phyloP scores from a whole-genome alignment of 495 filamentous ascomycete genomes.

The Platismatia glauca region DNA sequence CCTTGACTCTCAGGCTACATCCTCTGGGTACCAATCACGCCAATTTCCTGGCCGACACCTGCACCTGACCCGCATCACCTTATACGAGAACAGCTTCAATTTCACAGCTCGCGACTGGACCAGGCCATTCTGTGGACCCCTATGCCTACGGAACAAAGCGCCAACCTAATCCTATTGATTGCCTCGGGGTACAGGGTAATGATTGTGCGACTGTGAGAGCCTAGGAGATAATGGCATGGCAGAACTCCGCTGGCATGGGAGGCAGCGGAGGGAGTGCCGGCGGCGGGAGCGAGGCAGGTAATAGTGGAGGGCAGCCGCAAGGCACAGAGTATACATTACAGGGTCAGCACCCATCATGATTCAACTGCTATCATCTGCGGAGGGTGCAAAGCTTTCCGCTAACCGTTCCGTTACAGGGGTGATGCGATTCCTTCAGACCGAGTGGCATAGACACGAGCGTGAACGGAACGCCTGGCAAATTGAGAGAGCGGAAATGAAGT shows the following conservation, averaged over 20 bases:
- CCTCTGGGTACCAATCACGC: not conserved
- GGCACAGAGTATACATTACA: constrained; percentile 98
- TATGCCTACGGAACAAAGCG: not conserved
- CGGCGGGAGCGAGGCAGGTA: constrained; percentile 42
- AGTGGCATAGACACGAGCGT: constrained; percentile 98
- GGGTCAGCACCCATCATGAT: constrained; percentile 46
- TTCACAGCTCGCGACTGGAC: not conserved
- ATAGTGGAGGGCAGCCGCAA: constrained; percentile 54
- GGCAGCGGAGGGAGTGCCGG: constrained; percentile 51
- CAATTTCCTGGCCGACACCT: not conserved
- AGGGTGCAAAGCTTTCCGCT: not conserved
- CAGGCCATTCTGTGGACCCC: not conserved
- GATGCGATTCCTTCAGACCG: constrained; percentile 98
- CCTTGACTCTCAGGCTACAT: not conserved
- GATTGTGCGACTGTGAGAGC: constrained; percentile 11
- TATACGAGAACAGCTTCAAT: not conserved
- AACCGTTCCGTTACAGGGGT: constrained; percentile 54
- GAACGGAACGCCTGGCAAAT: constrained; percentile 99
- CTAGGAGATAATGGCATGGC: constrained; percentile 47
- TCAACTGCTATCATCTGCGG: not conserved
- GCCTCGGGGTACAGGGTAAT: not conserved
- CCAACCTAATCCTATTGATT: not conserved
- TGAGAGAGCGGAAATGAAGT: constrained; percentile 98
- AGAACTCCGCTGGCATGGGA: constrained; percentile 56
- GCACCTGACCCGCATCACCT: not conserved